Base-by-base conservation (phyloP, 139 green algal species). In the Klebsormidium nitens region DNA sequence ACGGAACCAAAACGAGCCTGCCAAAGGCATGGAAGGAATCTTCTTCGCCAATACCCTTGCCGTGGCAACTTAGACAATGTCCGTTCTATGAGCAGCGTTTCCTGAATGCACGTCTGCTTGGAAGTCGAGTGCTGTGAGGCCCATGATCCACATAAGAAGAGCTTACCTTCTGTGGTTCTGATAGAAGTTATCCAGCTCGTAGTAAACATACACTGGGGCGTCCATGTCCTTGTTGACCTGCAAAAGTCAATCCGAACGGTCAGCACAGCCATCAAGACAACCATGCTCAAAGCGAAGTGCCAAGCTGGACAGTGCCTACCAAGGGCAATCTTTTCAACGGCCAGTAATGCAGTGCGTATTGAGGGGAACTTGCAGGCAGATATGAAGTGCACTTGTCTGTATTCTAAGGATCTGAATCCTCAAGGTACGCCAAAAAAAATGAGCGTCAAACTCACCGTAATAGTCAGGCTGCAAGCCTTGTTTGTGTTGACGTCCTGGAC, bases 131-230 rank as follows among this genome's bases (percentile, higher is more conserved):
- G n/a, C n/a, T n/a, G n/a, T n/a, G n/a, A n/a, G n/a, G n/a, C n/a
- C n/a, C n/a, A n/a, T n/a, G n/a, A n/a, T 42, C 8, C 17, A 32
- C 26, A 47, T 52, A 52, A 17, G 19, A 17, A 17, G 17, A 17
- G 44, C 61, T 52, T 78, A 84, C 38, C 78, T 52, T 1, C 91
- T 80, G 80, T 98, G 91, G 71, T 98, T 98, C 74, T 98, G 93
- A 66, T 88, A 95, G 48, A 89, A 91, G 37, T 84, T 86, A 4
- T 85, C 74, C 29, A 98, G 64, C 80, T 96, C 81, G 59, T 95
- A 98, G 69, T 92, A 95, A 34, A 98, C 59, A 58, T 89, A 98
- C 0, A 98, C 72, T 2, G 85, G 85, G 29, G 79, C 57, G 14
- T 82, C 28, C 79, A 90, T 84, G 11, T 81, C 84, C 68, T 71